Evolutionary conservation across 805 yeast species (phyloP).

Genomic region (Starmerella stigmatis): DNA sequence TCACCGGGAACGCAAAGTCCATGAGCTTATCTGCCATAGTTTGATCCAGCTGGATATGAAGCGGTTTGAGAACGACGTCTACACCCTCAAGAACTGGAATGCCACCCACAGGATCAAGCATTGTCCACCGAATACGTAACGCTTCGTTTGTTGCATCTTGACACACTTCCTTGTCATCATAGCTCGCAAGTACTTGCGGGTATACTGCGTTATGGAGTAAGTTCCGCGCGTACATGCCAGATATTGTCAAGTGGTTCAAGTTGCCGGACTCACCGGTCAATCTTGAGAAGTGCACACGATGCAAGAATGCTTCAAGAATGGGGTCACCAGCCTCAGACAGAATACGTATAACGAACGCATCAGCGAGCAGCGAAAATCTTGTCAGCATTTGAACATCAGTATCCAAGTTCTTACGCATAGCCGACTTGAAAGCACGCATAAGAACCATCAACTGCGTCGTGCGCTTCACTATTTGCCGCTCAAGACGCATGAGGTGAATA

Average conservation of each 20-base stretch:
- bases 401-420: conserved; percentile 26
- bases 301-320: conserved; percentile 59
- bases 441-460: conserved; percentile 29
- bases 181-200: conserved; percentile 62
- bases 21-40: conserved; percentile 52
- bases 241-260: conserved; percentile 47
- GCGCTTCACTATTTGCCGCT: conserved; percentile 27
- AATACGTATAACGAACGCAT: conserved; percentile 61
- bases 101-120: conserved; percentile 82
- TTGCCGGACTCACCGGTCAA: conserved; percentile 61
- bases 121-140: conserved; percentile 52
- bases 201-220: conserved; percentile 46
- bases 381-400: conserved; percentile 28
- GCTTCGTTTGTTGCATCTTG: not conserved
- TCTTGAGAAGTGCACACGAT: conserved; percentile 50
- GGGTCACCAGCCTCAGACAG: conserved; percentile 50
- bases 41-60: conserved; percentile 65
- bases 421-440: conserved; percentile 31
- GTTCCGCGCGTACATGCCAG: conserved; percentile 59
- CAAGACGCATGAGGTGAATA: conserved; percentile 25
- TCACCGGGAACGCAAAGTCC: conserved; percentile 58
- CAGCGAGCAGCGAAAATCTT: conserved; percentile 51
- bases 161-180: conserved; percentile 7
- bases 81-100: conserved; percentile 66
- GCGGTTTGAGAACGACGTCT: conserved; percentile 50